phyloP scores from a whole-genome alignment of 805 yeast species.

The Kodamaea kakaduensis region DNA sequence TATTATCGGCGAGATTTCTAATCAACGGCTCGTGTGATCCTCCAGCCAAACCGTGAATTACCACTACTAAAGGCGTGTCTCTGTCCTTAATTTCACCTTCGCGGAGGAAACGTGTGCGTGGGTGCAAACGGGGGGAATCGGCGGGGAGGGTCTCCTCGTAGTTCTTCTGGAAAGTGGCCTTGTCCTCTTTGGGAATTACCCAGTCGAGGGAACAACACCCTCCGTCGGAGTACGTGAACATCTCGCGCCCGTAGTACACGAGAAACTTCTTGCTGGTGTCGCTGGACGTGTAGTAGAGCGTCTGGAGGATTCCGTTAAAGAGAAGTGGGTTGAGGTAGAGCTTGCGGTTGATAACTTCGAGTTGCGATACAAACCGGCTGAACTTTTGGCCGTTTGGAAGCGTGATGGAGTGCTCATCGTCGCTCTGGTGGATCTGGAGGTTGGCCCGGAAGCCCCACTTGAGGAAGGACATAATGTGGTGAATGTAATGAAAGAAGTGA shows the following conservation, averaged over 20 bases:
- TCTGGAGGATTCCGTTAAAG: slow-evolving; percentile 74
- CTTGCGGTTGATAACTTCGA: slow-evolving; percentile 24
- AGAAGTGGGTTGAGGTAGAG: slow-evolving; percentile 60
- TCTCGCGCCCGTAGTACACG: slow-evolving; percentile 72
- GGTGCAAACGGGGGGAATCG: slow-evolving; percentile 40
- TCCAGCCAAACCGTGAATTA: slow-evolving; percentile 77
- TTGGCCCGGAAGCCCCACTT: slow-evolving; percentile 40
- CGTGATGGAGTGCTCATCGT: slow-evolving; percentile 14
- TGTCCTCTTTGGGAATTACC: slow-evolving; percentile 43
- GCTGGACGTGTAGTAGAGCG: slow-evolving; percentile 60
- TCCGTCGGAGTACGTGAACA: slow-evolving; percentile 56
- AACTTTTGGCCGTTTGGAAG: slow-evolving; percentile 11
- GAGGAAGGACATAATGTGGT: slow-evolving; percentile 14
- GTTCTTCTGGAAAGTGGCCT: slow-evolving; percentile 22
- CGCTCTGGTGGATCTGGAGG: slow-evolving; percentile 23
- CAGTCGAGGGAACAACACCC: slow-evolving; percentile 76
- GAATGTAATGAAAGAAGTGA: not conserved
- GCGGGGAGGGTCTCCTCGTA: slow-evolving; percentile 31
- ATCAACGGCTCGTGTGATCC: slow-evolving; percentile 81
- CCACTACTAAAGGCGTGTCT: slow-evolving; percentile 52
- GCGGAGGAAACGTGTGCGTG: slow-evolving; percentile 52
- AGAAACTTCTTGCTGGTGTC: slow-evolving; percentile 48
- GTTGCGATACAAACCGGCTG: slow-evolving; percentile 9
- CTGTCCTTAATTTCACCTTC: slow-evolving; percentile 38
- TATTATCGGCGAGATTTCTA: slow-evolving; percentile 46